Evolutionary conservation across 495 filamentous ascomycete genomes (phyloP), one percentile per base, ranked within the genome.

Genomic region (Neurospora sp.): DNA sequence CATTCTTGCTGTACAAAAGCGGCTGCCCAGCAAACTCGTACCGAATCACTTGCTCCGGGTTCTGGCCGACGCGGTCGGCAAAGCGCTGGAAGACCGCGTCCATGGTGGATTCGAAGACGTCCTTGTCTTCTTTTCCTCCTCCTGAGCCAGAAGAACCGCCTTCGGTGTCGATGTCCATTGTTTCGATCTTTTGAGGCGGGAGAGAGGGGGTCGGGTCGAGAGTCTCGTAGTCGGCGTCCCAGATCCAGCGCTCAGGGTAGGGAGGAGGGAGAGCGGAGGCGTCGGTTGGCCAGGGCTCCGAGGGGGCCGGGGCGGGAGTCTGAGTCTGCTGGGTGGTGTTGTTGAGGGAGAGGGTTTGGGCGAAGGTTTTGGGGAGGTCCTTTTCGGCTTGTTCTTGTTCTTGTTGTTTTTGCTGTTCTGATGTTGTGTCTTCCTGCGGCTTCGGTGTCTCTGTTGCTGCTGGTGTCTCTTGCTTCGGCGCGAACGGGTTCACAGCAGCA

Each of bases 1-100:
- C 96, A 4, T 79, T 85, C 77, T 91, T 90, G 23, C 88, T 89
- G 79, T 97, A 99, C 14, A 98, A 86, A 46, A 99, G 80, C 35
- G 96, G 95, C 35, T 83, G 75, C 1, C 96, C 96, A 1, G 83
- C 85, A 80, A 93, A 96, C 80, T 98, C 94, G 78, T 98, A 99
- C 54, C 96, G 90, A 41, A 99, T 89, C 16, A 94, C 91, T 78
- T 99, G 96, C 75, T 97, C 93, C 0, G 96, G 94, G 82, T 99
- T 99, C 80, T 98, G 93, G 1, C 88, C 89, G 9, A 98, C 86
- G 3, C 94, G 85, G 77, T 94, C 94, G 0, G 96, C 94, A 80
- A 99, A 94, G 72, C 89, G 91, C 80, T 97, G 94, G 84, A 99
- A 99, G 0, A 91, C 90, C 69, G 90, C 92, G 84, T 99, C 96